These are phyloP conservation scores for Hansfordia pulvinata DNA, from an alignment of 2,329 filamentous ascomycete genomes.

Conservation along the genomic window DNA sequence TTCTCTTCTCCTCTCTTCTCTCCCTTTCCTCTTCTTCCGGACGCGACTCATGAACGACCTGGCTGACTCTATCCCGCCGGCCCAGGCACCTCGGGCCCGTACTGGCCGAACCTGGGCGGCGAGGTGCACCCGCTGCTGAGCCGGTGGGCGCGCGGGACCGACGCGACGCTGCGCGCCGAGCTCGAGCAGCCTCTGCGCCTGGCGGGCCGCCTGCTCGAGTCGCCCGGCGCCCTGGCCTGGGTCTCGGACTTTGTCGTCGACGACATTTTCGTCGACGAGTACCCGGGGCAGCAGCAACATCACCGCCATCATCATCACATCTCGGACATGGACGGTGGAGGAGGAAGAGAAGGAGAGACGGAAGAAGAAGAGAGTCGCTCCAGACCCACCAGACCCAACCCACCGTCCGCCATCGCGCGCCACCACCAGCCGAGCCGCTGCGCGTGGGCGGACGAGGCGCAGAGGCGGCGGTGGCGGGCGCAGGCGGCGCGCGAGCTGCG, in stretches of 20 bases:
- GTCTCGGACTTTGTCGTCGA: conserved; percentile 18
- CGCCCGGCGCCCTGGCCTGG: conserved; percentile 16
- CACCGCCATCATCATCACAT: background rate
- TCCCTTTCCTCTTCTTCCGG: too few species aligned
- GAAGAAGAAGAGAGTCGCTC: too few species aligned
- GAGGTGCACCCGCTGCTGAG: conserved; percentile 16
- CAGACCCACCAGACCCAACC: too few species aligned
- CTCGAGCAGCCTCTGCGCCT: conserved; percentile 17
- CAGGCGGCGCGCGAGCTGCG: conserved; percentile 7
- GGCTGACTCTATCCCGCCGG: too few species aligned
- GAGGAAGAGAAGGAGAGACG: too few species aligned
- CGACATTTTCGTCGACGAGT: conserved; percentile 15
- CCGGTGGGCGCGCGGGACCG: conserved; percentile 10
- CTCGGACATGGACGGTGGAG: conserved; percentile 2
- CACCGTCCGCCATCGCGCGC: conserved; percentile 13
- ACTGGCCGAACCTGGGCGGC: conserved; percentile 11
- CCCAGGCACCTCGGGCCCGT: conserved; percentile 10
- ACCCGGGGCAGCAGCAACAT: conserved; percentile 8
- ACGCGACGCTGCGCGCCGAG: conserved; percentile 10
- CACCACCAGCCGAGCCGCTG: too few species aligned
- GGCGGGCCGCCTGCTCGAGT: conserved; percentile 15
- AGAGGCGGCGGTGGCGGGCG: conserved; percentile 9
- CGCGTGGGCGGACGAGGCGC: conserved; percentile 10
- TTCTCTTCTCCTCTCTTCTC: too few species aligned
- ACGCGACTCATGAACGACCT: too few species aligned